Evolutionary conservation across 768 basidiomycete species (phyloP).

Genomic region (Daedalea quercina): DNA sequence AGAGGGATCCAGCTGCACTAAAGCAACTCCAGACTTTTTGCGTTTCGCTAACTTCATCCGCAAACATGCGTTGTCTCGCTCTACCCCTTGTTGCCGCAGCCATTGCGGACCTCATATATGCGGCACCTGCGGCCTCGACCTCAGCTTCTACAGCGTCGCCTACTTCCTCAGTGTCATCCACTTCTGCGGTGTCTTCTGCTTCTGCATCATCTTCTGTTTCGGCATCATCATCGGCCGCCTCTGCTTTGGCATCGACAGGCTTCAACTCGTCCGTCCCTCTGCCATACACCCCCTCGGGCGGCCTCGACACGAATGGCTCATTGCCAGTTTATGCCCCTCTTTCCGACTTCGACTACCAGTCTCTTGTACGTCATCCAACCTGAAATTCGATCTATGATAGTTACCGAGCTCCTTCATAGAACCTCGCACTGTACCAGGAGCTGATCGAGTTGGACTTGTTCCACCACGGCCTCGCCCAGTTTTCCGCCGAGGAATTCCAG

Average conservation of each 20-base stretch:
- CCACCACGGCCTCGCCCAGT: constrained; percentile 45
- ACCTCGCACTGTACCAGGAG: constrained; percentile 57
- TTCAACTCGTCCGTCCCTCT: not conserved
- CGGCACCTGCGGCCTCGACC: not conserved
- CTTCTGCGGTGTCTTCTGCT: constrained; percentile 1
- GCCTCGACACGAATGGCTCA: constrained; percentile 20
- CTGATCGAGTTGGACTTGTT: constrained; percentile 58
- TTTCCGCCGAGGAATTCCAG: constrained; percentile 50
- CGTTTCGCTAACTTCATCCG: not conserved
- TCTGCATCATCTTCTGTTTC: not conserved
- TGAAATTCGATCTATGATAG: not conserved
- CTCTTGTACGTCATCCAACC: constrained; percentile 26
- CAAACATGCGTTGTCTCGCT: not conserved
- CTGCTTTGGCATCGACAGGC: not conserved
- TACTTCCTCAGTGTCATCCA: not conserved
- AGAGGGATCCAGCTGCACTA: too few species aligned
- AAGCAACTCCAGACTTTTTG: not conserved
- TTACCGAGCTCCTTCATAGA: constrained; percentile 21
- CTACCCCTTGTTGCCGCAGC: not conserved
- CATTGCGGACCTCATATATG: not conserved
- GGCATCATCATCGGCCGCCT: not conserved
- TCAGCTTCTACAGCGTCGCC: constrained; percentile 1
- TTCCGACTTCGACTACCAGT: constrained; percentile 45
- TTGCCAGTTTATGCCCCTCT: constrained; percentile 27
- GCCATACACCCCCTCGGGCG: constrained; percentile 17